phyloP scores from a whole-genome alignment of 2,329 filamentous ascomycete genomes.

The Fusarium sacchari region DNA sequence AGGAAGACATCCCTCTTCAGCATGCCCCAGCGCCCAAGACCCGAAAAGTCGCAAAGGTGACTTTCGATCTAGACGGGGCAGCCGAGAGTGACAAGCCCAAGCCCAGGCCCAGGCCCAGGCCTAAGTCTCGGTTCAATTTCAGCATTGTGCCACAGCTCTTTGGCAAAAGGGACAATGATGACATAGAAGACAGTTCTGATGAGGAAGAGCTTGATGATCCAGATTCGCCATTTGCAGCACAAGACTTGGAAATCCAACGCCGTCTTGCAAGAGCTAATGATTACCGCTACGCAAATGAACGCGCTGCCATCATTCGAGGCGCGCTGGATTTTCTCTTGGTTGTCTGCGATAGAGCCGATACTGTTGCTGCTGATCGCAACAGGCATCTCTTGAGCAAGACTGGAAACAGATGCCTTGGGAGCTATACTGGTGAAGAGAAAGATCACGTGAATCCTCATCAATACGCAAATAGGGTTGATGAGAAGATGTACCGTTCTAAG shows the following conservation, averaged over 20 bases:
- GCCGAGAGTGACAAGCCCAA: not conserved
- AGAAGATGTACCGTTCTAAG: not conserved
- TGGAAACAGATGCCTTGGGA: not conserved
- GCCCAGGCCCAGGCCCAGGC: not conserved
- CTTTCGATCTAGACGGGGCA: not conserved
- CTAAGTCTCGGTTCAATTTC: not conserved
- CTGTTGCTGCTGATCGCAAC: not conserved
- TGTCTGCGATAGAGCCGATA: not conserved
- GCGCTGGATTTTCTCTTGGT: slow-evolving; percentile 13
- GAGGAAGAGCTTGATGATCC: not conserved
- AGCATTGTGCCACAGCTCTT: not conserved
- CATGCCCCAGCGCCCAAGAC: not conserved
- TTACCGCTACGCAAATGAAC: not conserved
- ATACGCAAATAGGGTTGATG: not conserved
- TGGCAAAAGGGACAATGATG: not conserved
- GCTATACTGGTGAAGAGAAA: slow-evolving; percentile 10
- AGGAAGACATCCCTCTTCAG: not conserved
- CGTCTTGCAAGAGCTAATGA: not conserved
- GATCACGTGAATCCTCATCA: not conserved
- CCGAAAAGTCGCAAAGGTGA: not conserved
- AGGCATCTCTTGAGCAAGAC: not conserved
- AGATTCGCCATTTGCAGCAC: not conserved
- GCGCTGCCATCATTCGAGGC: not conserved
- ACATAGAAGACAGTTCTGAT: not conserved
- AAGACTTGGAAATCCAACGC: not conserved